A percentile compares a stretch with the other conserved stretches of the same genome.
Evolutionary conservation across 2,329 filamentous ascomycete genomes (phyloP).

Genomic region (Exserohilum rostratum): DNA sequence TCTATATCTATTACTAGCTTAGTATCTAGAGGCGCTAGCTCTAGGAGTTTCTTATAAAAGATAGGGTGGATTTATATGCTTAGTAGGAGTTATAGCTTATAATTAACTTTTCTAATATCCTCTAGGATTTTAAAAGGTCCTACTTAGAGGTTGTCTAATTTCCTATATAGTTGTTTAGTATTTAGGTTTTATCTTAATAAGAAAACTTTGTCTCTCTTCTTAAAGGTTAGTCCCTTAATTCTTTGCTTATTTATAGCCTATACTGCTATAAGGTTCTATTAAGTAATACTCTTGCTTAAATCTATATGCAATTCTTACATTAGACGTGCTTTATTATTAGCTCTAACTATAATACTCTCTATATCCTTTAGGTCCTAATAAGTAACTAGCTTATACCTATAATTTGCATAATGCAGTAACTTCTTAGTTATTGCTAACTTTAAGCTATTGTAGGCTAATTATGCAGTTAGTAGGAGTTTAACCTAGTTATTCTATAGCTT

Average conservation of each 20-base stretch:
- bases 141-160: not conserved
- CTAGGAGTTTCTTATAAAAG: not conserved
- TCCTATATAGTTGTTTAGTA: not conserved
- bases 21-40: not conserved
- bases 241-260: not conserved
- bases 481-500: too few species aligned
- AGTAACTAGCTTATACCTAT: not conserved
- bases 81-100: not conserved
- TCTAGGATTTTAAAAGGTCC: not conserved
- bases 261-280: not conserved
- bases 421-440: not conserved
- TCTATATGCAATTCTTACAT: too few species aligned
- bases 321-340: not conserved
- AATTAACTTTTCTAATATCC: not conserved
- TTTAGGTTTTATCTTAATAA: too few species aligned
- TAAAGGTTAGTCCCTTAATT: conserved; percentile 1
- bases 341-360: not conserved
- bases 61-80: not conserved
- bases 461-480: too few species aligned
- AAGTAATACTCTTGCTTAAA: not conserved
- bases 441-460: not conserved
- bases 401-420: not conserved
- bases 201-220: conserved; percentile 1
- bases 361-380: not conserved
- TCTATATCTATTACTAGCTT: not conserved